Evolutionary conservation across 1,139 yeast species (phyloP), one percentile per base, ranked within the genome.

Genomic region (Geotrichum klebahnii): DNA sequence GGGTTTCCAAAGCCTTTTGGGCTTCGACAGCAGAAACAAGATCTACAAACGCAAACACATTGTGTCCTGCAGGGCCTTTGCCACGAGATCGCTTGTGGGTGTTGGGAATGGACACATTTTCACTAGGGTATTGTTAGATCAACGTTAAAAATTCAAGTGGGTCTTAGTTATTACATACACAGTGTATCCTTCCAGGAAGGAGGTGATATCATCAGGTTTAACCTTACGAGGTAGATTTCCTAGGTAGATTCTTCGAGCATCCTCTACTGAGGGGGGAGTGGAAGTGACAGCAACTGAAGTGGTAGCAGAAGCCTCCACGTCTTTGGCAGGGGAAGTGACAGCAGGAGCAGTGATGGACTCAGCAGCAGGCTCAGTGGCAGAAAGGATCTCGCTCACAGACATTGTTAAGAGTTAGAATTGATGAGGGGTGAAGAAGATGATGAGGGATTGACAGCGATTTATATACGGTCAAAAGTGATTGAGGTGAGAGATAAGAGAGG

Each of bases 11-110:
- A 52, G 63, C 86, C 23, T 66, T 65, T 32, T 69, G 70, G 2
- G 84, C 84, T 52, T 70, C 75, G 26, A 76, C 81, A 16, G 66
- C 63, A 34, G 71, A 62, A n/a, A 65, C 69, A 57, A 83, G 79
- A 50, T 79, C 85, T 24, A 78, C 85, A 64, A 81, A 83, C 0
- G 84, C 53, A 43, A 35, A 51, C 28, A 16, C 32, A 19, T 35
- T 36, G 40, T 53, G 35, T 10, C 42, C 31, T 16, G 35, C 10
- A 8, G 14, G 35, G n/a, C 34, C 44, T 17, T 26, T 28, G 9
- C 44, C 43, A 16, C 33, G 32, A 26, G 34, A n/a, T 2, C 43
- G 50, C 32, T 40, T 33, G 9, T 48, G 47, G 36, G 39, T 34
- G 23, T 55, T 48, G 17, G 56, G 59, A 14, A 57, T 46, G 14